Evolutionary conservation across 768 basidiomycete species (phyloP), one percentile per base, ranked within the genome.

Genomic region (Leccinum variicolor): DNA sequence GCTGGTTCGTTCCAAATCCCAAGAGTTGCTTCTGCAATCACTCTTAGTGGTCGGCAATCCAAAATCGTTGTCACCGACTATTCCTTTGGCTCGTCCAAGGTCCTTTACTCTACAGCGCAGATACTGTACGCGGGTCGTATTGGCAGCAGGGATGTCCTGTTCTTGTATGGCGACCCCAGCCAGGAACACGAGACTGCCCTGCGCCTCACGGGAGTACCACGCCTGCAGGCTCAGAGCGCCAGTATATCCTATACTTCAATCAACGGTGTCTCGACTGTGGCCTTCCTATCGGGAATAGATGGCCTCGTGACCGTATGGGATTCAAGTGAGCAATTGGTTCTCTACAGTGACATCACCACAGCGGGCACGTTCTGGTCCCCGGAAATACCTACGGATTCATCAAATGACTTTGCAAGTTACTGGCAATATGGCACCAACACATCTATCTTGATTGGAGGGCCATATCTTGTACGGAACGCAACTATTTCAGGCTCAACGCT

Each of bases 291-390:
- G 0, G 89, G 88, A 6, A 73, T 82, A 53, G 64, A 76, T 33
- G 86, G 85, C 4, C 72, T 89, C 4, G 74, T 86, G 43, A 83
- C 86, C 0, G 64, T 90, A 26, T 84, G 82, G 76, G 89, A 91
- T 60, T 85, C 87, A 0, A 75, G 80, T 46, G 79, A 79, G 1
- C 86, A 89, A 63, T 77, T 92, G 19, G 70, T 94, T 26, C 72
- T 92, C 13, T 91, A 78, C 64, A 81, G 83, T 7, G 90, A 92
- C 65, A 78, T 84, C 0, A 73, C 66, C 14, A 87, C 87, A 0
- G 85, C 86, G 3, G 81, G 79, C 29, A 86, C 85, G 0, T 90
- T 91, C 75, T 94, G 88, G 85, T 78, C 86, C 5, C 92, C 92
- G 2, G 78, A 82, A 17, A 76, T 92, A 45, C 70, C 84, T 6